phyloP scores from a whole-genome alignment of 495 filamentous ascomycete genomes.

The Neurospora sublineolata region DNA sequence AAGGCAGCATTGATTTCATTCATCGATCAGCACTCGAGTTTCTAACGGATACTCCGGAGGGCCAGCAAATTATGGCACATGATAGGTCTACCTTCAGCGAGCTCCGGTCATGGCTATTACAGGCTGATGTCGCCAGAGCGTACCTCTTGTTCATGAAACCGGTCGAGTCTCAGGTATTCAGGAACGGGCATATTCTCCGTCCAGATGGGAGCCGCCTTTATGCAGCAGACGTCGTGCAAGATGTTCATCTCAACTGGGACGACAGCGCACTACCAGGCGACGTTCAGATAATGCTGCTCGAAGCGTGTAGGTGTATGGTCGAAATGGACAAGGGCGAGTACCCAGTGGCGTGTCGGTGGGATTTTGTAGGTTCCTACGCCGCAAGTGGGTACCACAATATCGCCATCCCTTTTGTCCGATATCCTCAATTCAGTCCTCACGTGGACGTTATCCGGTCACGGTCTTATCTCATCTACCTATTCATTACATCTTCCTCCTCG shows the following conservation, averaged over 20 bases:
- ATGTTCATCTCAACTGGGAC: neutral
- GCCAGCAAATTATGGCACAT: constrained; percentile 2
- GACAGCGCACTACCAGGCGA: neutral
- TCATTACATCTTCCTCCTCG: neutral
- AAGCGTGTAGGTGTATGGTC: neutral
- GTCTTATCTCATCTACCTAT: neutral
- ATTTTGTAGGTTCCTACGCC: neutral
- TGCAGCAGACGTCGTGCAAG: neutral
- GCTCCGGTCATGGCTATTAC: neutral
- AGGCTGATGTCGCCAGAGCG: neutral
- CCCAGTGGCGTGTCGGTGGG: too few relatives aligned
- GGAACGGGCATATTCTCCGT: too few relatives aligned
- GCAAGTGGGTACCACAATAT: rapidly evolving
- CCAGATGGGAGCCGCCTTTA: too few relatives aligned
- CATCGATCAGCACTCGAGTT: constrained; percentile 14
- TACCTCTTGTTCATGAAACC: neutral
- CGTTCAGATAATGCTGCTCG: neutral
- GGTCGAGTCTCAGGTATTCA: neutral
- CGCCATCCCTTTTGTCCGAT: neutral
- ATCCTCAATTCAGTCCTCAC: neutral
- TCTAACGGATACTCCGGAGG: constrained; percentile 1
- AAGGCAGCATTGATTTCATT: constrained; percentile 4
- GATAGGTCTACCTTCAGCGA: neutral
- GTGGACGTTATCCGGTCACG: neutral
- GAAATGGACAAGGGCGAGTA: neutral